Conservation (phyloP, 305 asterid species). For the Fraxinus sp. region DNA sequence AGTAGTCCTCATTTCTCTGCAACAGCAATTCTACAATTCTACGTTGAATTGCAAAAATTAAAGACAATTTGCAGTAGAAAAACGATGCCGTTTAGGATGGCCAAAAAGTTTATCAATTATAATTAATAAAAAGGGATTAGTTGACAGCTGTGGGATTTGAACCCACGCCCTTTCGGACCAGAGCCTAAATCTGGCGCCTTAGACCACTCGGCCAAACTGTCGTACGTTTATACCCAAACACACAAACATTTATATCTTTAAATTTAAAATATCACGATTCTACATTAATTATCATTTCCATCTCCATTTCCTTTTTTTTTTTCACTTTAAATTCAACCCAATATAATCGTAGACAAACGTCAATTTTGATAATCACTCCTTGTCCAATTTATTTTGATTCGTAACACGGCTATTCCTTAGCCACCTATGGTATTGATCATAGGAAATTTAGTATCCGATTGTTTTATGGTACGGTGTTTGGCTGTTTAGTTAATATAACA, state of each 20-base stretch:
- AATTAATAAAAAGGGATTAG: background rate
- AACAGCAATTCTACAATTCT: background rate
- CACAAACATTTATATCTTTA: too few relatives aligned
- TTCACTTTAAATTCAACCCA: background rate
- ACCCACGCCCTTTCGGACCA: slow-evolving; percentile 89
- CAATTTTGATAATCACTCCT: background rate
- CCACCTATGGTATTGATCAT: background rate
- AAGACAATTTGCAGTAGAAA: background rate
- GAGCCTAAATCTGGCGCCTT: slow-evolving; percentile 94
- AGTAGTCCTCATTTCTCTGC: slow-evolving; percentile 27
- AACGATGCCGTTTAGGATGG: background rate
- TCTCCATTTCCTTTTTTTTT: too few relatives aligned
- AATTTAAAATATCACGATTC: too few relatives aligned
- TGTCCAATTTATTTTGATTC: background rate
- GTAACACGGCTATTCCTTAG: background rate
- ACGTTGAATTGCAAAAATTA: background rate
- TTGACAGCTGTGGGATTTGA: slow-evolving; percentile 84
- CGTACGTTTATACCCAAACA: background rate
- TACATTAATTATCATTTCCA: too few relatives aligned
- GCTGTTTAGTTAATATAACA: background rate
- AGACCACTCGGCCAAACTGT: slow-evolving; percentile 99
- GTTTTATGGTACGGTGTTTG: background rate
- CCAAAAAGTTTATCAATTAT: background rate
- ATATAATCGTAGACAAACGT: background rate
- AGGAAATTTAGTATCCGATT: too few relatives aligned